phyloP scores from a whole-genome alignment of 768 basidiomycete species.

The Macrolepiota dolichaula region DNA sequence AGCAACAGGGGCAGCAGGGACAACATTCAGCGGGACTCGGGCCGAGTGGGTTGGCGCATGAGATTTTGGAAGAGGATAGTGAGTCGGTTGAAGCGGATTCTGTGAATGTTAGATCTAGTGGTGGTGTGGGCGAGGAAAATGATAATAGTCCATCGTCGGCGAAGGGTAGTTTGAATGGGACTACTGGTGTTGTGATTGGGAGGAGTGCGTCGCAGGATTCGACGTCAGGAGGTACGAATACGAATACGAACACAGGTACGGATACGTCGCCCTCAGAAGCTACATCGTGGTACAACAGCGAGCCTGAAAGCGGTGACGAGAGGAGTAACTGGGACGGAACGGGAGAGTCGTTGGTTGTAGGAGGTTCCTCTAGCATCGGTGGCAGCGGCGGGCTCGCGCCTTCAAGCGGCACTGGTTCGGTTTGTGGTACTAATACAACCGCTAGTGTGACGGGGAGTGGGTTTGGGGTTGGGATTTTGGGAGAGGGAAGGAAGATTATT shows the following conservation, averaged over 20 bases:
- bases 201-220: conserved; percentile 9
- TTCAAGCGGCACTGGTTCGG: background rate
- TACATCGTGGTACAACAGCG: conserved; percentile 11
- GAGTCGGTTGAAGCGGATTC: background rate
- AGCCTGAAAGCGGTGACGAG: conserved; percentile 10
- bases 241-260: conserved; percentile 6
- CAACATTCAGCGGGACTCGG: conserved; percentile 9
- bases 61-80: conserved; percentile 29
- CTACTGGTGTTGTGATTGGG: conserved; percentile 1
- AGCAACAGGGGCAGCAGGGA: background rate
- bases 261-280: conserved; percentile 2
- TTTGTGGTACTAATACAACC: background rate
- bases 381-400: background rate
- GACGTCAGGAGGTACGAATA: conserved; percentile 5
- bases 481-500: background rate
- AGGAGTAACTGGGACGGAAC: background rate
- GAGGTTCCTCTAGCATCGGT: background rate
- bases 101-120: background rate
- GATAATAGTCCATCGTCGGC: conserved; percentile 2
- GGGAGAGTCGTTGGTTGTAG: background rate
- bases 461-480: background rate
- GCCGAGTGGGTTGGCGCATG: conserved; percentile 27
- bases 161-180: background rate
- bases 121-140: background rate
- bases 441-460: background rate